Base-by-base conservation (phyloP, 352 stramenopile species). In the Phytophthora pistaciae region DNA sequence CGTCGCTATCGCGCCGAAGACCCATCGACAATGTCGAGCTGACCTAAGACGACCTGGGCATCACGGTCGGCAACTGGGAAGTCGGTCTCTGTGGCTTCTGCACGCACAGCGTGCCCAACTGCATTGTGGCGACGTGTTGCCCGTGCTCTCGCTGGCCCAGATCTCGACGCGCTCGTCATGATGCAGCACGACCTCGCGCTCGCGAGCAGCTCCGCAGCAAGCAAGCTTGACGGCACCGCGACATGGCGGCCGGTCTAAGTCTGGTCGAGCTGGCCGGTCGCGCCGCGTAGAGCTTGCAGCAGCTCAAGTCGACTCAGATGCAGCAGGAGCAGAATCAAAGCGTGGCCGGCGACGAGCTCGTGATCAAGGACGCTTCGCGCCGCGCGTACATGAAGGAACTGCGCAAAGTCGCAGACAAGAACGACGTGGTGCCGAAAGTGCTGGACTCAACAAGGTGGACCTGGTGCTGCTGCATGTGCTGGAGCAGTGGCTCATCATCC, bases 391-490 rank as follows among this genome's bases (percentile, higher is more conserved):
- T 99, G 68, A 92, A 95, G 48, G 94, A 99, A 70, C 87, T 99
- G 56, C 97, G 97, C 72, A 98, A 99, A 73, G 97, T 99, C 13
- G 96, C 99, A 25, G 96, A 99, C 70, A 87, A 88, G 44, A 92
- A 96, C 1, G 98, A 99, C 78, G 96, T 99, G 23, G 92, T 99
- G 11, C 84, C 99, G 21, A 93, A 99, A 74, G 95, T 99, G 40
- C 79, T 99, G 63, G 98, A 99, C 75, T 99, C 40, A 99, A 99
- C 83, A 99, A 99, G 80, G 98, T 99, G 77, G 98, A 99, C 76
- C 87, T 99, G 14, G 96, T 99, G 59, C 98, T 98, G 20, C 97
- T 97, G 49, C 88, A 98, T 25, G 94, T 99, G 56, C 88, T 99
- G n/a, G 77, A 95, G 60, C 83, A 87, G 59, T 99, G 98, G 98